A percentile compares a stretch with the other conserved stretches of the same genome.
These are phyloP conservation scores for Aciculoconidium aculeatum DNA, from an alignment of 805 yeast genomes.

Conservation along the genomic window DNA sequence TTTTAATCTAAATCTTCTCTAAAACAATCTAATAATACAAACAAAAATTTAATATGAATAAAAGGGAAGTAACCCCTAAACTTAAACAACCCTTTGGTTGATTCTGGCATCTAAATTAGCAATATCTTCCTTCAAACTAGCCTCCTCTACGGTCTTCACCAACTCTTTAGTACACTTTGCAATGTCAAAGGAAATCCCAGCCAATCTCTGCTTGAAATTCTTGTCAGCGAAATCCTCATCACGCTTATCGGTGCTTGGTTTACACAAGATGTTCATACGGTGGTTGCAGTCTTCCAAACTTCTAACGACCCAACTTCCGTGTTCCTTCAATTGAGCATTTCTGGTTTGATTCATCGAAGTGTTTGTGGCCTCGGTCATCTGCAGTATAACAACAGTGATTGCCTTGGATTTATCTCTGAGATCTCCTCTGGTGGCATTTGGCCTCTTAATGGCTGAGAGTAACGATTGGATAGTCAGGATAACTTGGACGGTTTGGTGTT, in stretches of 20 bases:
- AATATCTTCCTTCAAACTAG: conserved; percentile 81
- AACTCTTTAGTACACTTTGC: conserved; percentile 95
- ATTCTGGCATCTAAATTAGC: conserved; percentile 70
- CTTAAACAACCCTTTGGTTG: conserved; percentile 13
- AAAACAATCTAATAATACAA: too few relatives aligned
- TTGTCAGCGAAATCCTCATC: conserved; percentile 75
- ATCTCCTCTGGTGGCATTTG: conserved; percentile 69
- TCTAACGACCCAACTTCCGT: conserved; percentile 86
- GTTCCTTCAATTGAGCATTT: conserved; percentile 78
- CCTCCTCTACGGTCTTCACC: conserved; percentile 94
- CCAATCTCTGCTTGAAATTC: conserved; percentile 86
- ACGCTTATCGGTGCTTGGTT: conserved; percentile 31
- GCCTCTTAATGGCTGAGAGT: conserved; percentile 68
- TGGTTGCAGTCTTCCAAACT: conserved; percentile 79
- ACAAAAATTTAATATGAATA: too few relatives aligned
- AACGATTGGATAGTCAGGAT: conserved; percentile 84
- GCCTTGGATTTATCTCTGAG: conserved; percentile 67
- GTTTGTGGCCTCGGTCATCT: conserved; percentile 87
- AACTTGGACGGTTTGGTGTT: conserved; percentile 89
- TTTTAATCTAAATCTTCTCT: neutral
- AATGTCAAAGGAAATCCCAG: conserved; percentile 93
- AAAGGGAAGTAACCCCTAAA: too few relatives aligned
- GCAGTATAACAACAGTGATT: conserved; percentile 72
- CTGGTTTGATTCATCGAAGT: conserved; percentile 85
- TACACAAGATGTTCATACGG: conserved; percentile 72